Base-by-base conservation (phyloP, 1,284 basidiomycete genomes). In the Mrakiaceae sp. region DNA sequence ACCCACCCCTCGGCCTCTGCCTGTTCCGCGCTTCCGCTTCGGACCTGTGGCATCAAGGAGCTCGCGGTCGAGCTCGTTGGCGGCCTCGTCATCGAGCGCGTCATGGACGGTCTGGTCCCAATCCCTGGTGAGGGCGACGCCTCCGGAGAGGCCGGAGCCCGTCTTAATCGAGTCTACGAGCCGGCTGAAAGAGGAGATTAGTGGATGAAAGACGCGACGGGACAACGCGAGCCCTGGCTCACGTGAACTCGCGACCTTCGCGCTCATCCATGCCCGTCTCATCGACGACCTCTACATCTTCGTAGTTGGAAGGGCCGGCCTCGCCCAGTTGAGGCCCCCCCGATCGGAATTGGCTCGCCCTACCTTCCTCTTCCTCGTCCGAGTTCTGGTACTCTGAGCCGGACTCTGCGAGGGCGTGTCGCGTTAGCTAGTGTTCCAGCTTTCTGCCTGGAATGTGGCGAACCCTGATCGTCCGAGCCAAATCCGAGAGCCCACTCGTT, bases 21-120 rank as follows among this genome's bases (percentile, higher is more conserved):
- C 27, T 27, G 27, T 27, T 27, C 27, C 27, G 27, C 27, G 27
- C 27, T 27, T 27, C 27, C 27, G 27, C 27, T 27, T 27, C 27
- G 27, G 52, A 54, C 42, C 12, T 40, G 27, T 54, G 52, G 52
- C 27, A 27, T 27, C 27, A 27, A 27, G 27, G 27, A 27, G 27
- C 27, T 27, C 27, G 27, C 27, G 27, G 27, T 27, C 27, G 27
- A 27, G 27, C 27, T 27, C 27, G 27, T 27, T 27, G 27, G 27
- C 47, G 27, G 40, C 50, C n/a, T 63, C 62, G 8, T 53, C 62
- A 5, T 63, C 62, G 27, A 27, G 27, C 44, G 53, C 62, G 43
- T 63, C 56, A 46, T 58, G 55, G 49, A 56, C 39, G n/a, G 62
- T 11, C 42, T 57, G 44, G 14, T 63, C 62, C 62, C 62, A 63